Percentiles rank a stretch among this genome's conserved stretches.
Evolutionary conservation across 2,329 filamentous ascomycete genomes (phyloP).

Genomic region (Sporothrix luriei): DNA sequence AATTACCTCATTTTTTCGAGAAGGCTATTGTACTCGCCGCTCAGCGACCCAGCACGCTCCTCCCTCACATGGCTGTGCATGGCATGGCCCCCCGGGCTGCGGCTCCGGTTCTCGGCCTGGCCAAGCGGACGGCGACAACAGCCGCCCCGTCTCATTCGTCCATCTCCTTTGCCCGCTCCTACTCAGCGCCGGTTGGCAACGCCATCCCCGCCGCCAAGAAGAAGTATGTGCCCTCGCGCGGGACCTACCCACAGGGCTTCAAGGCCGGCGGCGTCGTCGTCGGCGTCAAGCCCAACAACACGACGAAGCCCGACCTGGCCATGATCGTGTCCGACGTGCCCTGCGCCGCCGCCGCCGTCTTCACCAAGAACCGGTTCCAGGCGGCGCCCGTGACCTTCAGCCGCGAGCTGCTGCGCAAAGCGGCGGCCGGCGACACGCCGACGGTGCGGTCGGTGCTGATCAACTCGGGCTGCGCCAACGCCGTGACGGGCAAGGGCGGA

Average conservation of each 20-base stretch:
- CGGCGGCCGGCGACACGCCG: conserved; percentile 60
- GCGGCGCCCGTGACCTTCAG: conserved; percentile 91
- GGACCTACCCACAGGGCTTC: conserved; percentile 90
- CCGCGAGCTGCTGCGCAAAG: conserved; percentile 67
- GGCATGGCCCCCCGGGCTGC: conserved; percentile 25
- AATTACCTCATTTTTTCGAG: not conserved
- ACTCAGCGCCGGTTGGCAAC: conserved; percentile 61
- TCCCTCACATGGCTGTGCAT: conserved; percentile 11
- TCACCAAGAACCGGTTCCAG: conserved; percentile 98
- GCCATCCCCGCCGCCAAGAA: conserved; percentile 76
- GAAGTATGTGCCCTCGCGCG: conserved; percentile 83
- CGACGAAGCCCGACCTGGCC: conserved; percentile 85
- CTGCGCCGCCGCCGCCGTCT: conserved; percentile 86
- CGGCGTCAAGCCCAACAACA: conserved; percentile 90
- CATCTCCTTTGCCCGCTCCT: conserved; percentile 40
- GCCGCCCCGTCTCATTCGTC: not conserved
- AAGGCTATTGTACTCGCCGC: too few species aligned
- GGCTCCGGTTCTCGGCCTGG: conserved; percentile 29
- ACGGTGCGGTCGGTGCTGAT: conserved; percentile 76
- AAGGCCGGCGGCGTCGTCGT: conserved; percentile 83
- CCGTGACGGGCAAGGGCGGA: conserved; percentile 88
- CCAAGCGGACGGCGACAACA: conserved; percentile 19
- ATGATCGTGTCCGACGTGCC: conserved; percentile 84
- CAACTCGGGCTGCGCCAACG: conserved; percentile 96
- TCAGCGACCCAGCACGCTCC: not conserved